phyloP scores from a whole-genome alignment of 2,329 filamentous ascomycete genomes.

The Harringtonia lauricola region DNA sequence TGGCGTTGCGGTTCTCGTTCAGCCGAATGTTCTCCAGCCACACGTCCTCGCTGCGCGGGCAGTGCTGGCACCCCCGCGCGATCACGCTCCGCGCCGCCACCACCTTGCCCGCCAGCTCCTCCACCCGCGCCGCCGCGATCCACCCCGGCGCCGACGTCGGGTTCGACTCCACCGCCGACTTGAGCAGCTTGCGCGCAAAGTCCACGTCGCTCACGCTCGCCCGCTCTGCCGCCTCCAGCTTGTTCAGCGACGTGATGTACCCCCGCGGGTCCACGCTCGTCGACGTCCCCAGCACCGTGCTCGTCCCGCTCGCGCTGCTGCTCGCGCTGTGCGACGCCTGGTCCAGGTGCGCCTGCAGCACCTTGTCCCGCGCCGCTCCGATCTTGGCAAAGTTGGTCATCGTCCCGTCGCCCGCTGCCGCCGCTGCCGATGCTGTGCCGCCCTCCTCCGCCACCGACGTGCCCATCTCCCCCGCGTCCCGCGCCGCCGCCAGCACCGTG shows the following conservation, averaged over 20 bases:
- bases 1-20: conserved; percentile 86
- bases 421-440: conserved; percentile 25
- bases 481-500: conserved; percentile 80
- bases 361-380: conserved; percentile 90
- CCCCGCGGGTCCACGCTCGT: conserved; percentile 92
- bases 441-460: conserved; percentile 83
- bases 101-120: conserved; percentile 85
- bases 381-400: conserved; percentile 99
- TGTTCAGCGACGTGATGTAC: conserved; percentile 85
- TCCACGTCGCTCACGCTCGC: conserved; percentile 90
- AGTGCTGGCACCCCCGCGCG: conserved; percentile 76
- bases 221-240: conserved; percentile 69
- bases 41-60: conserved; percentile 86
- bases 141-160: conserved; percentile 89
- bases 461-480: conserved; percentile 70
- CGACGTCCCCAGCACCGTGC: conserved; percentile 65
- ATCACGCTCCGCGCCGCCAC: conserved; percentile 85
- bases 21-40: conserved; percentile 95
- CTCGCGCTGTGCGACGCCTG: conserved; percentile 90
- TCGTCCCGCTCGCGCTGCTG: conserved; percentile 53
- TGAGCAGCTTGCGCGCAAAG: conserved; percentile 80
- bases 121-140: conserved; percentile 86
- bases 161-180: conserved; percentile 95
- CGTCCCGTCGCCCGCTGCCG: conserved; percentile 56
- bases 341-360: conserved; percentile 60